phyloP scores from a whole-genome alignment of 176 grass and related monocot genomes.

The Avena atlantica region DNA sequence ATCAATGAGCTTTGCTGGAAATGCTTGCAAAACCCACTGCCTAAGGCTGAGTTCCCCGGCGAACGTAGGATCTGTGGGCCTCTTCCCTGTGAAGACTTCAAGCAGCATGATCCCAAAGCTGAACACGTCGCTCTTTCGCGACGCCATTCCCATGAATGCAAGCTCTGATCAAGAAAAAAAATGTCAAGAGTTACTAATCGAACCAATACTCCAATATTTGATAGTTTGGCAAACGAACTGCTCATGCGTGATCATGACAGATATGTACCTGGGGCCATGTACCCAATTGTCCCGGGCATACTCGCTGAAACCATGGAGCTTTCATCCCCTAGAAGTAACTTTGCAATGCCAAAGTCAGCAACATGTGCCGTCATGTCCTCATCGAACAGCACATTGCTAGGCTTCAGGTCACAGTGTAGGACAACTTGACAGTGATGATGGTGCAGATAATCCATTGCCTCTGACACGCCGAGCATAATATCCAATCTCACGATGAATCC shows the following conservation, averaged over 20 bases:
- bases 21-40: conserved; percentile 1
- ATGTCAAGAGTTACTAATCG: not conserved
- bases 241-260: not conserved
- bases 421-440: no score
- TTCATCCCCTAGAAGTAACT: no score
- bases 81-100: not conserved
- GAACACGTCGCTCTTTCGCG: not conserved
- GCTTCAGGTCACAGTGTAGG: no score
- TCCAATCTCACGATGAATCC: not conserved
- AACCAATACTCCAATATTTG: not conserved
- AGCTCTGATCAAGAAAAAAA: not conserved
- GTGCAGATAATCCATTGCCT: no score
- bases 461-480: not conserved
- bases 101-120: no score
- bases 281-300: no score
- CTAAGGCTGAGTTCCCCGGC: not conserved
- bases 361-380: not conserved
- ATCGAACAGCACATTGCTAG: no score
- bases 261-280: not conserved
- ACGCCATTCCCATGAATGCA: conserved; percentile 2
- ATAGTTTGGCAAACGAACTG: not conserved
- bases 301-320: no score
- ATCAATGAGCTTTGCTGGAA: not conserved
- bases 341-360: not conserved
- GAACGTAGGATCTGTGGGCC: not conserved